Percentiles rank a stretch among this genome's conserved stretches.
Evolutionary conservation across 2,329 filamentous ascomycete species (phyloP).

Genomic region (Boeremia lycopersici): DNA sequence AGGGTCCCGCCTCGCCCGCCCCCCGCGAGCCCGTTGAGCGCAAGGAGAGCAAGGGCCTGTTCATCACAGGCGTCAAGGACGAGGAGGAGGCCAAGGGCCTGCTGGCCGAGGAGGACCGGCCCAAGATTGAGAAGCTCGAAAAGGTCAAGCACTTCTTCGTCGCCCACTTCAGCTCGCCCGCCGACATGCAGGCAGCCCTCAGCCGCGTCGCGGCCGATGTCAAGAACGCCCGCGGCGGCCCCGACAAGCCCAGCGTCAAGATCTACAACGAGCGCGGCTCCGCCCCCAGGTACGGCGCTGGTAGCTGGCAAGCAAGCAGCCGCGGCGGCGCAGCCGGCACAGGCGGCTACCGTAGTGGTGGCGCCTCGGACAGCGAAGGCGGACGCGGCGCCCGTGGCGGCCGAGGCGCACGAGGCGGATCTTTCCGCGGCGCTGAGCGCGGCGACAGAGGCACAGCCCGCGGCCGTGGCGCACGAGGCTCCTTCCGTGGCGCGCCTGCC

Average conservation of each 20-base stretch:
- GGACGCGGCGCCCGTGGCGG: slow-evolving; percentile 64
- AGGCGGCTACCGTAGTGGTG: slow-evolving; percentile 84
- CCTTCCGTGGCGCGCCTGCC: slow-evolving; percentile 40
- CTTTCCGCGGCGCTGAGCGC: slow-evolving; percentile 57
- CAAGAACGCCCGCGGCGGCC: slow-evolving; percentile 75
- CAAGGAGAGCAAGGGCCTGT: slow-evolving; percentile 79
- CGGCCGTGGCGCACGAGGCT: slow-evolving; percentile 34
- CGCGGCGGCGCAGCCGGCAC: slow-evolving; percentile 63
- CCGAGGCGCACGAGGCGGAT: slow-evolving; percentile 55
- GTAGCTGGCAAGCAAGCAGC: slow-evolving; percentile 66
- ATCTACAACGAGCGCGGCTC: slow-evolving; percentile 72
- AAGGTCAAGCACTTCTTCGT: slow-evolving; percentile 84
- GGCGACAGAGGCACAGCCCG: slow-evolving; percentile 51
- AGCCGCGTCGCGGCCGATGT: slow-evolving; percentile 75
- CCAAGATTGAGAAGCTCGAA: slow-evolving; percentile 72
- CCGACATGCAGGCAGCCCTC: slow-evolving; percentile 82
- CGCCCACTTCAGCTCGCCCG: slow-evolving; percentile 78
- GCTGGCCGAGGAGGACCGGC: slow-evolving; percentile 80
- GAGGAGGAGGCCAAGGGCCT: slow-evolving; percentile 83
- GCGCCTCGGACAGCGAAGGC: slow-evolving; percentile 76
- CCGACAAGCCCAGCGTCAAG: slow-evolving; percentile 81
- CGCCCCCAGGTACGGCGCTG: slow-evolving; percentile 55
- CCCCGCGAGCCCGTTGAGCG: slow-evolving; percentile 61
- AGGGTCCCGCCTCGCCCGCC: slow-evolving; percentile 42
- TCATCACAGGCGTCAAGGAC: slow-evolving; percentile 83